Evolutionary conservation across 2,329 filamentous ascomycete species (phyloP).

Genomic region (Sclerotinia glacialis): DNA sequence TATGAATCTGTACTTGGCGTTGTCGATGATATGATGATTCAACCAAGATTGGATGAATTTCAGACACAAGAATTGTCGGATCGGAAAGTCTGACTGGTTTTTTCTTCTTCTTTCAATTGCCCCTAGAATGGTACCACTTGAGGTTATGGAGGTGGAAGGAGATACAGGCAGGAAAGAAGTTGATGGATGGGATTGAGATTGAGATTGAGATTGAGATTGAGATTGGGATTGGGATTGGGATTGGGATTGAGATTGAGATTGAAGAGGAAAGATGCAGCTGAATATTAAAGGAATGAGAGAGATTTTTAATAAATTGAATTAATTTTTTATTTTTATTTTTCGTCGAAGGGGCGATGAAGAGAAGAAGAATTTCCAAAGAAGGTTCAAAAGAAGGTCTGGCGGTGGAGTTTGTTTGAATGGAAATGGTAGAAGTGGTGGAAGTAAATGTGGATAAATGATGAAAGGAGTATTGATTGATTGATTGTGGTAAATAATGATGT

Average conservation of each 20-base stretch:
- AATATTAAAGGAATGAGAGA: conserved; percentile 12
- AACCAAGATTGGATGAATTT: conserved; percentile 6
- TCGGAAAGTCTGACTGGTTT: neutral
- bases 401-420: conserved; percentile 7
- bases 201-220: neutral
- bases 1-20: conserved; percentile 10
- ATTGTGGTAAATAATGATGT: neutral
- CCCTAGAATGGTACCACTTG: conserved; percentile 2
- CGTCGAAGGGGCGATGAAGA: neutral
- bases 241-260: neutral
- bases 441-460: neutral
- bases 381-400: conserved; percentile 11
- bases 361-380: conserved; percentile 7
- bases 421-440: too few species aligned
- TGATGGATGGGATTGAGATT: neutral
- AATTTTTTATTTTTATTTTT: too few species aligned
- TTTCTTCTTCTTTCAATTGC: neutral
- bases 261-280: too few species aligned
- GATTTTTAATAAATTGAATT: neutral
- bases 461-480: neutral
- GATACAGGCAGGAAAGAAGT: neutral
- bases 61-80: conserved; percentile 18
- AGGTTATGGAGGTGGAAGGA: neutral
- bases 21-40: conserved; percentile 4
- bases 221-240: neutral